A percentile compares a stretch with the other conserved stretches of the same genome.
These are phyloP conservation scores for Cerrena zonata DNA, from an alignment of 1,284 basidiomycete species.

Conservation along the genomic window DNA sequence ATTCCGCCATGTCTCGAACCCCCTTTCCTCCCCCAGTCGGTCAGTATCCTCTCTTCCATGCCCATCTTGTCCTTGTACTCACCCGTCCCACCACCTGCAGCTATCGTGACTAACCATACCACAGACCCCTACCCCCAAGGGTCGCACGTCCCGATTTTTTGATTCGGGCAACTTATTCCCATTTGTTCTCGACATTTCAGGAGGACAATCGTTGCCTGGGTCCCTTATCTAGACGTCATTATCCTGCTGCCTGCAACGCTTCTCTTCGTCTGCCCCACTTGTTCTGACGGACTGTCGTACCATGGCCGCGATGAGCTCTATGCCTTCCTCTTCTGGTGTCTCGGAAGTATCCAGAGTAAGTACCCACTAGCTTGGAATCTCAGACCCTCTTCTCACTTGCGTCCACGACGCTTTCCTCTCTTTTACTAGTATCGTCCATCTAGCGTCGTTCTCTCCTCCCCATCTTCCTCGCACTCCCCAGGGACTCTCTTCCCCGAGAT, in stretches of 20 bases:
- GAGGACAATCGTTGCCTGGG: too few species aligned
- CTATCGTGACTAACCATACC: too few species aligned
- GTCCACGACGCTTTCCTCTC: not conserved
- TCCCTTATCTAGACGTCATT: too few species aligned
- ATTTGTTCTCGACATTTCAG: too few species aligned
- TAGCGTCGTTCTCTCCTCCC: conserved; percentile 6
- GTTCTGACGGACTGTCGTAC: not conserved
- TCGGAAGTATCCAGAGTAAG: not conserved
- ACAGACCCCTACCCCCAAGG: too few species aligned
- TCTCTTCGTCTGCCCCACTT: not conserved
- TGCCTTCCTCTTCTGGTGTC: not conserved
- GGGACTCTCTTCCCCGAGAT: conserved; percentile 15
- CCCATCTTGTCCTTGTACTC: not conserved
- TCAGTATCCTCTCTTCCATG: not conserved
- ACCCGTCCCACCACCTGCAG: not conserved
- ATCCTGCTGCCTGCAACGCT: not conserved
- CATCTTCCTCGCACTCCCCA: conserved; percentile 11
- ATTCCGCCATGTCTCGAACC: not conserved
- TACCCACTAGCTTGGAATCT: not conserved
- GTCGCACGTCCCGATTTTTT: too few species aligned
- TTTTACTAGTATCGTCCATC: conserved; percentile 6
- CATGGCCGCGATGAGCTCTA: not conserved
- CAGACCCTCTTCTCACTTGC: not conserved
- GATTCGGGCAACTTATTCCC: too few species aligned
- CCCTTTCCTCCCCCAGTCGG: not conserved